Conservation (phyloP, 2,329 filamentous ascomycete species). For the Trichoderma simmonsii region DNA sequence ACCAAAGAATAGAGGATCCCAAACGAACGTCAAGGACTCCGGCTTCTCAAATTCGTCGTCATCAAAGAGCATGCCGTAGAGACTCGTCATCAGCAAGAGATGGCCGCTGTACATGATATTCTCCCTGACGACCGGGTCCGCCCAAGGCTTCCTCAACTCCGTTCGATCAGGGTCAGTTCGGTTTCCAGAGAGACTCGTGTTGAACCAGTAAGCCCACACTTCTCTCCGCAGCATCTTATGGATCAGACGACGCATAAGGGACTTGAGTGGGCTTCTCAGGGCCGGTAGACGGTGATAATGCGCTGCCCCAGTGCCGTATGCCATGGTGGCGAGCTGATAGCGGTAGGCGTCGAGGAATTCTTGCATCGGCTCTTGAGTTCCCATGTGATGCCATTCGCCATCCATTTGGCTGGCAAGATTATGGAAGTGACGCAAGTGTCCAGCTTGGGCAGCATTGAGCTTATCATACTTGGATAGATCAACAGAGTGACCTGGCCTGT, state of each 20-base stretch:
- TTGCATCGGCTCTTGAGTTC: constrained; percentile 34
- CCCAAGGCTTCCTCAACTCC: constrained; percentile 40
- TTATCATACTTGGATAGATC: constrained; percentile 20
- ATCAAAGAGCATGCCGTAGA: constrained; percentile 42
- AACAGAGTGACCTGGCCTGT: neutral
- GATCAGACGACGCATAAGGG: constrained; percentile 34
- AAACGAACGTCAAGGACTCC: constrained; percentile 35
- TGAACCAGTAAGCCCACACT: constrained; percentile 44
- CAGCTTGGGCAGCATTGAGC: constrained; percentile 27
- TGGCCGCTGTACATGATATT: constrained; percentile 44
- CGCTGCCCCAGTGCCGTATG: constrained; percentile 35
- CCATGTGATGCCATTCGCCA: constrained; percentile 34
- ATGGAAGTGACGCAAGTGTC: constrained; percentile 37
- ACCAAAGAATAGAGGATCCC: constrained; percentile 39
- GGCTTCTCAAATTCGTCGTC: constrained; percentile 38
- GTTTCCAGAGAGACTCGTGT: constrained; percentile 34
- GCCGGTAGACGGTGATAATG: constrained; percentile 40
- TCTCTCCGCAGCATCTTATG: constrained; percentile 41
- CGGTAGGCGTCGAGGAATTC: constrained; percentile 37
- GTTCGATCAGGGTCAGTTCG: constrained; percentile 35
- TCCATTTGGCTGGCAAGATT: constrained; percentile 31
- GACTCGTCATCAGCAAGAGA: constrained; percentile 37
- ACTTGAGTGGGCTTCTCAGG: constrained; percentile 34
- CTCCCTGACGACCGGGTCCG: constrained; percentile 38
- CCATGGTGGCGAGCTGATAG: constrained; percentile 41